Evolutionary conservation across 495 filamentous ascomycete genomes (phyloP), one percentile per base, ranked within the genome.

Genomic region (Viridothelium virens): DNA sequence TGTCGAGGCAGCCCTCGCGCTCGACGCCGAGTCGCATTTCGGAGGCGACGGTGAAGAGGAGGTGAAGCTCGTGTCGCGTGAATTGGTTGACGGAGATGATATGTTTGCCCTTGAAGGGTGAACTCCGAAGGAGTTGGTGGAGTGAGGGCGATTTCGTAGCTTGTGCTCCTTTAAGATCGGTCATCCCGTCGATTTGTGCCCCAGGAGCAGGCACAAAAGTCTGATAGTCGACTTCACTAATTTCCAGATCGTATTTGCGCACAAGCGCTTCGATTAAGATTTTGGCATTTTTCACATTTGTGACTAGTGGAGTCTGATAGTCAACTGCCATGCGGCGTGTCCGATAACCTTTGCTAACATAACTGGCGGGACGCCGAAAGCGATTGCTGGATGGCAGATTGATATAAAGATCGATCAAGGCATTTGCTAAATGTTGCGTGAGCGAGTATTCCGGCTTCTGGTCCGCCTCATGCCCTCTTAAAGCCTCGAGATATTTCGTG

Each of bases 231-330:
- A 90, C 82, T 48, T 86, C 86, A 74, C 85, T 83, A 67, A 97
- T 85, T 46, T 91, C 84, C 46, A 98, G 80, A 67, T 91, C 86
- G 72, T 88, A 96, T 74, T 95, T 86, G 47, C 94, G 85, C 64
- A 92, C 86, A 68, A 98, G 88, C 16, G 94, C 94, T 76, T 98
- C 94, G 69, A 98, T 89, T 56, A 98, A 76, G 64, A 98, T 89
- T 82, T 98, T 98, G 48, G 94, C 94, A 71, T 97, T 98, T 83
- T 98, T 98, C 72, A 98, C 94, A 73, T 98, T 98, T 61, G 94
- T 98, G 38, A 98, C 92, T 70, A 98, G 78, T 47, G 94, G 94
- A 48, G 93, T 96, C 77, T 97, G 93, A 78, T 97, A 98, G 77
- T 98, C 94, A 31, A 98, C 94, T 37, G 94, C 94, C 94, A 98